A percentile compares a stretch with the other conserved stretches of the same genome.
Conservation (phyloP, 129 eudicot species). For the Tagetes erecta region DNA sequence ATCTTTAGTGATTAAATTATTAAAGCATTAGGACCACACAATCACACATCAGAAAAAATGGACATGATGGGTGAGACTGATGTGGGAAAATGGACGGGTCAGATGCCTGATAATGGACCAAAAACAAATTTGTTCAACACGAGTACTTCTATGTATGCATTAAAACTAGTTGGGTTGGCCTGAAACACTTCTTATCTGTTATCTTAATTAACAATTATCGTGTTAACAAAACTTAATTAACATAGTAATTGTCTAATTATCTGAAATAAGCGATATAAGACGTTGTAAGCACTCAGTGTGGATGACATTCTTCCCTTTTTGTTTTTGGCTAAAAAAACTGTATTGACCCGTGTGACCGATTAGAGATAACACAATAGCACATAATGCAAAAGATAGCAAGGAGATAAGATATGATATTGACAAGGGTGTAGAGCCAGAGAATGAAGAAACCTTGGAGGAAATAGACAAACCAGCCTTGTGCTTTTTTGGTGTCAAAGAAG, state of each 20-base stretch:
- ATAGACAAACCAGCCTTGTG: conserved; percentile 70
- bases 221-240: neutral
- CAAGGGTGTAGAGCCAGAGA: neutral
- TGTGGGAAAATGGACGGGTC: neutral
- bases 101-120: neutral
- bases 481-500: conserved; percentile 62
- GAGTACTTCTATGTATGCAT: neutral
- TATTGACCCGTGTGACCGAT: neutral
- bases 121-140: neutral
- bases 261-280: neutral
- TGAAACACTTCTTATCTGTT: neutral
- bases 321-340: neutral
- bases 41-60: neutral
- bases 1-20: conserved; percentile 13
- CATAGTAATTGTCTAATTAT: neutral
- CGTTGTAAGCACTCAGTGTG: neutral
- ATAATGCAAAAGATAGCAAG: neutral
- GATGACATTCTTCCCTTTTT: neutral
- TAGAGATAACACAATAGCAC: conserved; percentile 2
- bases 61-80: neutral
- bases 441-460: conserved; percentile 60
- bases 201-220: neutral
- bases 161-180: neutral
- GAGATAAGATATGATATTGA: conserved; percentile 16
- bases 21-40: neutral